Conservation (phyloP, 2,329 filamentous ascomycete genomes). For the Proliferodiscus dingleyae region DNA sequence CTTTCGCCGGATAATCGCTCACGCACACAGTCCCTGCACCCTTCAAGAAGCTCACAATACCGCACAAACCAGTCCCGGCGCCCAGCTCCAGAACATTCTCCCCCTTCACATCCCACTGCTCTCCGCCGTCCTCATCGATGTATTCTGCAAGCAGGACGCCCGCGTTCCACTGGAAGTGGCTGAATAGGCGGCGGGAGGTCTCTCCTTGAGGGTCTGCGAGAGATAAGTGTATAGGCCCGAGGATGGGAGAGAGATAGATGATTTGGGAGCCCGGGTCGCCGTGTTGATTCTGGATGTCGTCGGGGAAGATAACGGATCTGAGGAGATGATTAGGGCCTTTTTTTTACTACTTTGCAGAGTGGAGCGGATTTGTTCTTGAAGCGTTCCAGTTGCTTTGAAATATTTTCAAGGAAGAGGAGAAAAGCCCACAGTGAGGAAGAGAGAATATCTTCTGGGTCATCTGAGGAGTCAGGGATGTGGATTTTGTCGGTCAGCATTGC, state of each 20-base stretch:
- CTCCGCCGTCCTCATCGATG: constrained; percentile 38
- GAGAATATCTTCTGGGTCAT: constrained; percentile 56
- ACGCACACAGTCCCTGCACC: constrained; percentile 50
- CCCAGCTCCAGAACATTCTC: constrained; percentile 57
- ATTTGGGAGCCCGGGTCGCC: constrained; percentile 54
- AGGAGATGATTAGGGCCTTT: too few relatives aligned
- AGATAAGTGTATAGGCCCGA: constrained; percentile 22
- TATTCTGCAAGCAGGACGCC: constrained; percentile 51
- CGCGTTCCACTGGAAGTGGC: constrained; percentile 71
- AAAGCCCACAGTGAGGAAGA: constrained; percentile 49
- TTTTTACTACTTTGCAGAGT: too few relatives aligned
- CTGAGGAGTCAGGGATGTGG: constrained; percentile 34
- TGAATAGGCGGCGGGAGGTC: constrained; percentile 56
- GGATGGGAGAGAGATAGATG: constrained; percentile 50
- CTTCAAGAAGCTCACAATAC: constrained; percentile 44
- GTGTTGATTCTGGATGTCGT: constrained; percentile 59
- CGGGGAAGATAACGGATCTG: constrained; percentile 63
- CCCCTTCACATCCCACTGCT: constrained; percentile 14
- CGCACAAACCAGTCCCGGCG: constrained; percentile 56
- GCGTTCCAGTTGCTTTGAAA: too few relatives aligned
- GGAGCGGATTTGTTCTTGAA: too few relatives aligned
- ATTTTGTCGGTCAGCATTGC: constrained; percentile 46
- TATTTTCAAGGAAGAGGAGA: too few relatives aligned
- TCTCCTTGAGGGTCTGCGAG: constrained; percentile 43
- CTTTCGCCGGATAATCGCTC: constrained; percentile 63